Percentiles rank a stretch among this genome's conserved stretches.
Conservation (phyloP, 164 flowering plant species). For the Vitis rotundifolia region DNA sequence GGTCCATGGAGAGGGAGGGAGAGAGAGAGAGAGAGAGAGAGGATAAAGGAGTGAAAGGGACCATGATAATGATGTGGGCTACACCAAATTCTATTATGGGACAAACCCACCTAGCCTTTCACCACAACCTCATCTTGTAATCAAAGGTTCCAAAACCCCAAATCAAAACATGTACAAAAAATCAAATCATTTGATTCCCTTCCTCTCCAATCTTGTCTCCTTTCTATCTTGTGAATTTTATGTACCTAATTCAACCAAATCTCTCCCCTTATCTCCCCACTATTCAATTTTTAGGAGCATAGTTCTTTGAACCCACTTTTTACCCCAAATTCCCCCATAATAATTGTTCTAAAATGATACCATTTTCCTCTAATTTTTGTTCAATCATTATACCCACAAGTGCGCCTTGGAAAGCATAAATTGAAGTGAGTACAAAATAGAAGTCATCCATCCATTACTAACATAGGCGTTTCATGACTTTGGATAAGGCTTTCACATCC, state of each 20-base stretch:
- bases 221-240: background rate
- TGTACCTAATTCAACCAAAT: background rate
- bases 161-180: background rate
- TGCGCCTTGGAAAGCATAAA: conserved; percentile 11
- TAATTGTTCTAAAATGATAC: conserved; percentile 18
- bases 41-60: conserved; percentile 10
- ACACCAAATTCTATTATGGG: background rate
- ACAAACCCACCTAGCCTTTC: background rate
- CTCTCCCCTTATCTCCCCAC: background rate
- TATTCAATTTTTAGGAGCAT: background rate
- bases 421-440: conserved; percentile 5
- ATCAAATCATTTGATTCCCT: background rate
- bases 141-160: background rate
- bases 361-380: background rate
- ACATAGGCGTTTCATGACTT: conserved; percentile 7
- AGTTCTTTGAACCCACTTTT: conserved; percentile 1
- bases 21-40: conserved; percentile 7
- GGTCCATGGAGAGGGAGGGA: conserved; percentile 25
- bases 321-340: conserved; percentile 15
- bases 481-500: conserved; percentile 23
- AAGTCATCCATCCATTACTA: conserved; percentile 15
- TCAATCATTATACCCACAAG: conserved; percentile 2
- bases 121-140: background rate
- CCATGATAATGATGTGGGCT: conserved; percentile 6
- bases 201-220: background rate